phyloP scores from a whole-genome alignment of 2,329 filamentous ascomycete species.

The Orbilia quercus region DNA sequence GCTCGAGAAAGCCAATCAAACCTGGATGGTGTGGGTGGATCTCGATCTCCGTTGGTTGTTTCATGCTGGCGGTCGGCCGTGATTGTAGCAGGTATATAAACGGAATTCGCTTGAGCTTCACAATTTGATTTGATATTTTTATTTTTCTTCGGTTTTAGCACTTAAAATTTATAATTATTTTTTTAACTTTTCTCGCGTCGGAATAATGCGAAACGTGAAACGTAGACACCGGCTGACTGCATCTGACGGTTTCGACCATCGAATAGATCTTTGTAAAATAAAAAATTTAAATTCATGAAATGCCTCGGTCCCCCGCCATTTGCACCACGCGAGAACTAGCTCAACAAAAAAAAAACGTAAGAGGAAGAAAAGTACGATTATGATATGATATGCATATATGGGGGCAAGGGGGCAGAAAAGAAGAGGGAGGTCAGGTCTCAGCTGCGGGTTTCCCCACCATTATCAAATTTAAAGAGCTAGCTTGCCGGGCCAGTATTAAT shows the following conservation, averaged over 20 bases:
- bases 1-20: slow-evolving; percentile 17
- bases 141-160: no score
- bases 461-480: slow-evolving; percentile 13
- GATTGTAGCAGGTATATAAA: not conserved
- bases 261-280: slow-evolving; percentile 20
- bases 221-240: slow-evolving; percentile 15
- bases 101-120: slow-evolving; percentile 15
- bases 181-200: not conserved
- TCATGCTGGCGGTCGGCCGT: slow-evolving; percentile 9
- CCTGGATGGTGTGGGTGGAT: slow-evolving; percentile 2
- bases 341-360: slow-evolving; percentile 3
- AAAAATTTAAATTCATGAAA: no score
- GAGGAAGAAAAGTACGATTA: slow-evolving; percentile 51
- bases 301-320: slow-evolving; percentile 53
- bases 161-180: no score
- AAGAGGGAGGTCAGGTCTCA: slow-evolving; percentile 19
- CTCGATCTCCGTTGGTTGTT: not conserved
- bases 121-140: slow-evolving; percentile 1
- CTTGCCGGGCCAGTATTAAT: not conserved
- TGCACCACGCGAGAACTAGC: slow-evolving; percentile 27
- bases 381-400: slow-evolving; percentile 44
- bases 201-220: slow-evolving; percentile 14
- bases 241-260: slow-evolving; percentile 12
- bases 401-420: slow-evolving; percentile 12
- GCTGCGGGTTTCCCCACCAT: slow-evolving; percentile 31